phyloP scores from a whole-genome alignment of 257 asterid species.

The Solanum okadae region DNA sequence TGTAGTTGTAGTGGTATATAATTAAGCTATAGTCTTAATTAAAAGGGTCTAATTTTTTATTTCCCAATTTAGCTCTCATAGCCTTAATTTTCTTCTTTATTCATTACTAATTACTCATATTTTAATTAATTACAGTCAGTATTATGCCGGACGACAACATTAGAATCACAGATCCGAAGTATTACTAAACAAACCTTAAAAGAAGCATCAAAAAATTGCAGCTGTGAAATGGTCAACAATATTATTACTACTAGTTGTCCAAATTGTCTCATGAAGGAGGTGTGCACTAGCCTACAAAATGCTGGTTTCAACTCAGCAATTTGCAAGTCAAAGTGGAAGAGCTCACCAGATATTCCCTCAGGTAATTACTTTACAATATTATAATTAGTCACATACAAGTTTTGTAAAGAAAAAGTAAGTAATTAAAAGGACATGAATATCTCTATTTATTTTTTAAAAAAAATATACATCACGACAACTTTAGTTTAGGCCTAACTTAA shows the following conservation, averaged over 20 bases:
- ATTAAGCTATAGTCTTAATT: too few relatives aligned
- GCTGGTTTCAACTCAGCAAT: constrained; percentile 59
- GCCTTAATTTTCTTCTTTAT: not conserved
- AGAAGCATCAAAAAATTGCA: constrained; percentile 33
- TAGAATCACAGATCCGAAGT: constrained; percentile 53
- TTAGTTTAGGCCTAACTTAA: too few relatives aligned
- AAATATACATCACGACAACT: too few relatives aligned
- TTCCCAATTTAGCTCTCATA: not conserved
- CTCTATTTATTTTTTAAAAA: not conserved
- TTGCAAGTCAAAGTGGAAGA: constrained; percentile 92
- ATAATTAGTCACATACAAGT: not conserved
- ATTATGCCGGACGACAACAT: constrained; percentile 61
- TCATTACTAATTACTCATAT: not conserved
- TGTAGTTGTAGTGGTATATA: too few relatives aligned
- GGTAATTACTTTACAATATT: constrained; percentile 26
- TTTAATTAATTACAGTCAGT: constrained; percentile 36
- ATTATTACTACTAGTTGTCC: constrained; percentile 36
- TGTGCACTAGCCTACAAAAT: constrained; percentile 50
- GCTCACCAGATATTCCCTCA: constrained; percentile 65
- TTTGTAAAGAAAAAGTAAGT: not conserved
- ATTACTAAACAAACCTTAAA: constrained; percentile 46
- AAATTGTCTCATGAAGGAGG: constrained; percentile 60
- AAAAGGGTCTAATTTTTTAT: too few relatives aligned
- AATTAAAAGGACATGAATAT: not conserved
- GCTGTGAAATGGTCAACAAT: constrained; percentile 13